Percentiles rank a stretch among this genome's conserved stretches.
Conservation (phyloP, 495 filamentous ascomycete species). For the Talaromyces thailandensis region DNA sequence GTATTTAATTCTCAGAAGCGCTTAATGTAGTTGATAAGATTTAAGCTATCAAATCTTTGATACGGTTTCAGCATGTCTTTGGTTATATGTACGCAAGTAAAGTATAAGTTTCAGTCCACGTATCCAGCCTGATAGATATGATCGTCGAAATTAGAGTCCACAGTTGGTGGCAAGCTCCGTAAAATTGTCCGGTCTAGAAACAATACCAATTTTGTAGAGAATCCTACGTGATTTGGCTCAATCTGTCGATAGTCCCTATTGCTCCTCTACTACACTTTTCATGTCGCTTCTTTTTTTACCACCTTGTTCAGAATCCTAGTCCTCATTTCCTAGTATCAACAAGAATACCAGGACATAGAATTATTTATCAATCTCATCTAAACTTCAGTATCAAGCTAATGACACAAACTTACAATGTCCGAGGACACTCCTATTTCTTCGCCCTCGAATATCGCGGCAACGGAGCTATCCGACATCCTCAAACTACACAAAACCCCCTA, state of each 20-base stretch:
- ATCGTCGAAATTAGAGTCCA: not conserved
- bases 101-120: not conserved
- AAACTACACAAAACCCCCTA: conserved; percentile 25
- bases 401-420: not conserved
- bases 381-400: not conserved
- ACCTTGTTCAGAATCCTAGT: not conserved
- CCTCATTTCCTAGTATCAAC: not conserved
- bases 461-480: not conserved
- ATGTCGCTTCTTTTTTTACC: not conserved
- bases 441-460: not conserved
- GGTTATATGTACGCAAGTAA: not conserved
- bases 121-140: not conserved
- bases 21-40: not conserved
- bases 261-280: not conserved
- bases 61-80: not conserved
- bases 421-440: not conserved
- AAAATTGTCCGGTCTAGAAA: not conserved
- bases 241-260: not conserved
- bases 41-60: not conserved
- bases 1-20: too few relatives aligned
- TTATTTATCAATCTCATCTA: not conserved
- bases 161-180: not conserved
- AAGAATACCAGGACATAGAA: not conserved
- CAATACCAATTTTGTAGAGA: not conserved
- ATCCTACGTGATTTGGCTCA: not conserved